Base-by-base conservation (phyloP, 768 basidiomycete species). In the Lentinus brumalis region DNA sequence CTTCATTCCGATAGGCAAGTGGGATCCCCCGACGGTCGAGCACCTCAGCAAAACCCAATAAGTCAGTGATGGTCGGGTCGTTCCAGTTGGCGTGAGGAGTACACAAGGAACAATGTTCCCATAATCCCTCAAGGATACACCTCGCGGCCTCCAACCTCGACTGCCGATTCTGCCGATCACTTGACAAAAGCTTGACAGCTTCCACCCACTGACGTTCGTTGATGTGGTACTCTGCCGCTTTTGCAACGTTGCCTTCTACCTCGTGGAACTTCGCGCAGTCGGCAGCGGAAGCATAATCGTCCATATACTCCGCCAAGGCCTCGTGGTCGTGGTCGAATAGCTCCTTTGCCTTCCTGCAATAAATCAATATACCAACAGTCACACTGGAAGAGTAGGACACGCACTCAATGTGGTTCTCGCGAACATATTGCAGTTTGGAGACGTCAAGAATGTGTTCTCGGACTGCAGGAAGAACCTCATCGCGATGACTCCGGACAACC, bases 261-360 rank as follows among this genome's bases (percentile, higher is more conserved):
- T 76, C 74, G 12, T 86, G 73, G 5, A 88, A 63, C 0, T 71
- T 69, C 0, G 81, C 80, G 7, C 76, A 81, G 9, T 82, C 79
- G 16, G 75, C 61, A 63, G 84, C 81, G 11, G 89, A 71, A 41
- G 79, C 80, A 47, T 79, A 77, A 3, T 83, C 78, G 53, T 86
- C 80, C 14, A 86, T 74, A 60, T 84, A 89, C 42, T 80, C 79
- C 11, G 35, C 35, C 14, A 86, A 63, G 26, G 77, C 77, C 31
- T 86, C 83, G 30, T 88, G 81, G 0, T 77, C 70, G 1, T 78
- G 74, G 0, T 73, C 59, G 59, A 90, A 90, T 3, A 89, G 67
- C 6, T 71, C 62, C 38, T 73, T 79, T 10, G 68, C 57, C 38
- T 59, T 59, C 42, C 57, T 59, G 68, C 35, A 80, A 74, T 46